Percentiles rank a stretch among this genome's conserved stretches.
phyloP scores from a whole-genome alignment of 2,329 filamentous ascomycete genomes.

The Ceratocystis lukuohia region DNA sequence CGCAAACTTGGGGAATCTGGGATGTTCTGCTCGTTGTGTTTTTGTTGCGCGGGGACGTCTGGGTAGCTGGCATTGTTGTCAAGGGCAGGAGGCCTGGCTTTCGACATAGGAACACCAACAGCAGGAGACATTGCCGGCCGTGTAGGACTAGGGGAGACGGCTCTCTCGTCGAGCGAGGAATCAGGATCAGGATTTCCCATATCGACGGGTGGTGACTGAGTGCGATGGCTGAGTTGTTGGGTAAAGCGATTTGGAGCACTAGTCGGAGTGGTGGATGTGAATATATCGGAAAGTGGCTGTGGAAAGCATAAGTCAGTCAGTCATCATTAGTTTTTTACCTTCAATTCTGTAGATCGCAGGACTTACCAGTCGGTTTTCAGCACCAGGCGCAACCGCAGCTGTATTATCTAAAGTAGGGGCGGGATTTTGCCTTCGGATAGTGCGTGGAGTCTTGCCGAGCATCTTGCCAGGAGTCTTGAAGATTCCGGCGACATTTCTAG shows the following conservation, averaged over 20 bases:
- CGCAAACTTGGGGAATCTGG: conserved; percentile 10
- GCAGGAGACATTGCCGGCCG: conserved; percentile 11
- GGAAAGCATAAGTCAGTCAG: conserved; percentile 1
- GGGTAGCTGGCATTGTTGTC: conserved; percentile 39
- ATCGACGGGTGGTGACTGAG: conserved; percentile 32
- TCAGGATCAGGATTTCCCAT: neutral
- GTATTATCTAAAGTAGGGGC: conserved; percentile 20
- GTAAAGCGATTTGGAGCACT: conserved; percentile 41
- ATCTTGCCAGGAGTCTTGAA: conserved; percentile 87
- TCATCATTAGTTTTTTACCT: neutral
- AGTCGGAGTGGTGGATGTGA: conserved; percentile 39
- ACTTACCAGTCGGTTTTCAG: conserved; percentile 4
- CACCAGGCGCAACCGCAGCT: neutral
- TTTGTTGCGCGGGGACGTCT: conserved; percentile 40
- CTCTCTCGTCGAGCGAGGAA: conserved; percentile 12
- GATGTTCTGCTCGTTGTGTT: neutral
- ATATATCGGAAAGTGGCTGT: conserved; percentile 47
- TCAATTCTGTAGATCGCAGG: neutral
- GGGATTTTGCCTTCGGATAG: conserved; percentile 46
- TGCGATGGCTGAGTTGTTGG: conserved; percentile 34
- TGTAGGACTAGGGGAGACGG: conserved; percentile 13
- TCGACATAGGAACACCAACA: neutral
- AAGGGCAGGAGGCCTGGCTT: neutral
- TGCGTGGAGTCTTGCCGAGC: conserved; percentile 67
- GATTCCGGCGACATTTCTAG: conserved; percentile 79